Evolutionary conservation across 495 filamentous ascomycete species (phyloP).

Genomic region (Neurospora sublineolata): DNA sequence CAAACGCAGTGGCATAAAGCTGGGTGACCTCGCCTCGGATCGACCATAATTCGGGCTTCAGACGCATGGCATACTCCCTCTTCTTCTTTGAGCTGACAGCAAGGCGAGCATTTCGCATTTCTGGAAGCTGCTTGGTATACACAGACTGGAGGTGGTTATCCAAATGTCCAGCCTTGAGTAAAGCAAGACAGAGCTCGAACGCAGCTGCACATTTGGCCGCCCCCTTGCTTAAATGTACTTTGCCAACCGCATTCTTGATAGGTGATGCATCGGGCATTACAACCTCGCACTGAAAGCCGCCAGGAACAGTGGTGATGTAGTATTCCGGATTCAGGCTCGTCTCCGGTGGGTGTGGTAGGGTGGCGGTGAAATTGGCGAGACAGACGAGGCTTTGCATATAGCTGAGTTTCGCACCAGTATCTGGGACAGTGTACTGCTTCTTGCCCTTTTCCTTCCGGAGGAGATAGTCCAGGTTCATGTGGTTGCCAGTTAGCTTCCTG

Average conservation of each 20-base stretch:
- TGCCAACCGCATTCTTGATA: conserved; percentile 52
- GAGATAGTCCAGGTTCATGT: conserved; percentile 43
- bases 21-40: conserved; percentile 36
- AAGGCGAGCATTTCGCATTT: conserved; percentile 83
- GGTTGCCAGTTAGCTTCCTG: conserved; percentile 53
- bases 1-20: conserved; percentile 56
- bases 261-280: conserved; percentile 70
- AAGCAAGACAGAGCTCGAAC: conserved; percentile 67
- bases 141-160: conserved; percentile 63
- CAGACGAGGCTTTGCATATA: conserved; percentile 59
- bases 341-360: conserved; percentile 49
- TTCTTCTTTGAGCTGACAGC: conserved; percentile 69
- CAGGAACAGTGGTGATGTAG: conserved; percentile 41
- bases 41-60: conserved; percentile 71
- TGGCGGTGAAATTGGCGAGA: conserved; percentile 47
- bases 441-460: conserved; percentile 44
- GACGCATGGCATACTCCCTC: conserved; percentile 61
- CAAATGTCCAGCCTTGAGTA: conserved; percentile 55
- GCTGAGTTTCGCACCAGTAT: conserved; percentile 70
- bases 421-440: conserved; percentile 48
- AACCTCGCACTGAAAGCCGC: conserved; percentile 67
- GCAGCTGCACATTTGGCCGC: conserved; percentile 85
- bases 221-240: conserved; percentile 49
- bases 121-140: conserved; percentile 61
- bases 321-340: conserved; percentile 48